phyloP scores from a whole-genome alignment of 805 yeast species.

The Yarrowia osloensis region DNA sequence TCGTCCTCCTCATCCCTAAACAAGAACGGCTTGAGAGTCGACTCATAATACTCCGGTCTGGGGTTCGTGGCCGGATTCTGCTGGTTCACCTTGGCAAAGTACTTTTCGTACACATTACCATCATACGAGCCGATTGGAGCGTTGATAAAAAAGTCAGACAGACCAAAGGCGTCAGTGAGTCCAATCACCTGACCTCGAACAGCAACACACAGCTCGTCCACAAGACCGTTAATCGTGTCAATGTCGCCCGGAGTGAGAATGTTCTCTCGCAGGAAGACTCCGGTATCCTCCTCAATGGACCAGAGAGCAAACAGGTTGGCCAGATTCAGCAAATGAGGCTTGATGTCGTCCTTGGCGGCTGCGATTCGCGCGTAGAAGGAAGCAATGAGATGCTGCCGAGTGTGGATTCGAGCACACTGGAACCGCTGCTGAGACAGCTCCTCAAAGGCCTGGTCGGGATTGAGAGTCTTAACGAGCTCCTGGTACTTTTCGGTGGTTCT shows the following conservation, averaged over 20 bases:
- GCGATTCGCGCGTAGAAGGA: constrained; percentile 45
- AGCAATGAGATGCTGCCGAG: constrained; percentile 44
- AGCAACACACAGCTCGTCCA: constrained; percentile 51
- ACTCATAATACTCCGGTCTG: constrained; percentile 60
- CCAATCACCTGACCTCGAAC: constrained; percentile 68
- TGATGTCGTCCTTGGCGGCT: constrained; percentile 47
- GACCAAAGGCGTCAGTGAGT: constrained; percentile 76
- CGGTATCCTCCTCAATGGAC: constrained; percentile 70
- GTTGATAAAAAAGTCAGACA: constrained; percentile 74
- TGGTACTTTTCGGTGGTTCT: constrained; percentile 42
- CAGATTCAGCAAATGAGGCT: constrained; percentile 53
- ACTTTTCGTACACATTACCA: constrained; percentile 82
- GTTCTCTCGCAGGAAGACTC: constrained; percentile 66
- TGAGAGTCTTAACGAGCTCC: constrained; percentile 37
- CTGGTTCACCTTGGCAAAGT: constrained; percentile 62
- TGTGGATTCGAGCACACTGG: constrained; percentile 46
- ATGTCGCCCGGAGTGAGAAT: constrained; percentile 55
- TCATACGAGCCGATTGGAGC: constrained; percentile 77
- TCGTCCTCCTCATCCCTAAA: constrained; percentile 39
- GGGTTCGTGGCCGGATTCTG: constrained; percentile 47
- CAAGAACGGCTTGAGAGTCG: constrained; percentile 43
- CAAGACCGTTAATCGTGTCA: constrained; percentile 47
- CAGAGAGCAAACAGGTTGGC: constrained; percentile 65
- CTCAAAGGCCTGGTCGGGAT: constrained; percentile 44
- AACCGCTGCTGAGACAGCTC: constrained; percentile 46